Percentiles rank a stretch among this genome's conserved stretches.
phyloP scores from a whole-genome alignment of 176 grass and related monocot species.

The Musa itinerans region DNA sequence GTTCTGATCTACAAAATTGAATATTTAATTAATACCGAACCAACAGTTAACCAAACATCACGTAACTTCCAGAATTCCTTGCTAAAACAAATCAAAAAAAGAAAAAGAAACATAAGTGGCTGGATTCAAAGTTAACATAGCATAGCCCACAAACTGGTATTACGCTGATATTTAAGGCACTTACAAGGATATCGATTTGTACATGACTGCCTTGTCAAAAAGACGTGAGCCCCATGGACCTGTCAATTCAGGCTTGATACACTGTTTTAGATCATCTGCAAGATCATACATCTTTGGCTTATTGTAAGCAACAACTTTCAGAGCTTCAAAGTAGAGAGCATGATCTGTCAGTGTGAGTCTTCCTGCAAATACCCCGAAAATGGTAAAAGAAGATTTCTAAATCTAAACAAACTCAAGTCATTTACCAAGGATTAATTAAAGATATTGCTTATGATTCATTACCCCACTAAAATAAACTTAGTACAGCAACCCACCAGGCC shows the following conservation, averaged over 20 bases:
- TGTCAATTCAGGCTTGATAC: constrained; percentile 87
- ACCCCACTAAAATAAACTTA: background rate
- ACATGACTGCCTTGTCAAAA: constrained; percentile 99
- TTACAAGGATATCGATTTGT: constrained; percentile 85
- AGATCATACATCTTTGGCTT: constrained; percentile 93
- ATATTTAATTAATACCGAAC: background rate
- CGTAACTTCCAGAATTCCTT: constrained; percentile 13
- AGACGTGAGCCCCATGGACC: constrained; percentile 96
- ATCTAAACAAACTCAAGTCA: background rate
- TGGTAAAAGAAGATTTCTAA: background rate
- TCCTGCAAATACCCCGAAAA: constrained; percentile 31
- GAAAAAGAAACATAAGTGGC: background rate
- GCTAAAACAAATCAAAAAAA: constrained; percentile 12
- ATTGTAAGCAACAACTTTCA: constrained; percentile 74
- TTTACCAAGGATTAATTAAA: constrained; percentile 1
- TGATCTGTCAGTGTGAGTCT: constrained; percentile 82
- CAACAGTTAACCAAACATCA: background rate
- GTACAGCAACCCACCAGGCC: constrained; percentile 61
- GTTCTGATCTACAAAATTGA: constrained; percentile 59
- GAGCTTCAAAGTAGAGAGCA: constrained; percentile 92
- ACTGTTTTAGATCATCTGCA: constrained; percentile 90
- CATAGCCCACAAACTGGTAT: background rate
- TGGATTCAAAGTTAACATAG: background rate
- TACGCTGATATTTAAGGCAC: constrained; percentile 20
- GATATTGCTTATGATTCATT: background rate